Conservation (phyloP, 2,329 filamentous ascomycete genomes). For the Alternaria sp. region DNA sequence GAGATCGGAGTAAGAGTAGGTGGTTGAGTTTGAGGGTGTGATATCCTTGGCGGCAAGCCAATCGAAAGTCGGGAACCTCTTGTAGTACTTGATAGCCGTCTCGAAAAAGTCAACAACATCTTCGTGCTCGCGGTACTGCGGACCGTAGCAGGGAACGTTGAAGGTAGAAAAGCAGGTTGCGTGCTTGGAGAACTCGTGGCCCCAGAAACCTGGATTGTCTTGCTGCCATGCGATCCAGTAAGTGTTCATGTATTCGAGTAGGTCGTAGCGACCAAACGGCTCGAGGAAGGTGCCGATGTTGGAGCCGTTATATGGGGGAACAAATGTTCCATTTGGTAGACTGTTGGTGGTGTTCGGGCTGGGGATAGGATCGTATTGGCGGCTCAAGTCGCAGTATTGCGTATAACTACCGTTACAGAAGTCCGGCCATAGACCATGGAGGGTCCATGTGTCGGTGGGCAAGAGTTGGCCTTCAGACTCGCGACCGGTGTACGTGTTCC, state of each 20-base stretch:
- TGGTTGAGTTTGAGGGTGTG: constrained; percentile 65
- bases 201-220: constrained; percentile 69
- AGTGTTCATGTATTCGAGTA: constrained; percentile 71
- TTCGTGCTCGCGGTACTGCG: constrained; percentile 62
- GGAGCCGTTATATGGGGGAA: constrained; percentile 66
- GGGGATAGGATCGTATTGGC: constrained; percentile 70
- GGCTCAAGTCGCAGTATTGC: constrained; percentile 71
- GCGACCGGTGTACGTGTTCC: constrained; percentile 69
- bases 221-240: constrained; percentile 68
- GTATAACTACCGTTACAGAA: constrained; percentile 67
- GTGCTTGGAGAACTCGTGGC: constrained; percentile 73
- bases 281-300: constrained; percentile 67
- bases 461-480: constrained; percentile 66
- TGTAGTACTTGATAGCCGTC: constrained; percentile 66
- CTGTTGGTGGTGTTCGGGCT: constrained; percentile 71
- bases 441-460: constrained; percentile 64
- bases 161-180: constrained; percentile 73
- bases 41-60: constrained; percentile 67
- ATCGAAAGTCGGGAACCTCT: constrained; percentile 65
- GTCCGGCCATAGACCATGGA: constrained; percentile 60
- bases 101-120: constrained; percentile 71
- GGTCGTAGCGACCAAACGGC: constrained; percentile 65
- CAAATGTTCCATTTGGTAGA: constrained; percentile 59
- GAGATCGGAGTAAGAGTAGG: constrained; percentile 63
- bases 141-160: constrained; percentile 70